Conservation (phyloP, 345 rosid species). For the Sisymbrium altissimum region DNA sequence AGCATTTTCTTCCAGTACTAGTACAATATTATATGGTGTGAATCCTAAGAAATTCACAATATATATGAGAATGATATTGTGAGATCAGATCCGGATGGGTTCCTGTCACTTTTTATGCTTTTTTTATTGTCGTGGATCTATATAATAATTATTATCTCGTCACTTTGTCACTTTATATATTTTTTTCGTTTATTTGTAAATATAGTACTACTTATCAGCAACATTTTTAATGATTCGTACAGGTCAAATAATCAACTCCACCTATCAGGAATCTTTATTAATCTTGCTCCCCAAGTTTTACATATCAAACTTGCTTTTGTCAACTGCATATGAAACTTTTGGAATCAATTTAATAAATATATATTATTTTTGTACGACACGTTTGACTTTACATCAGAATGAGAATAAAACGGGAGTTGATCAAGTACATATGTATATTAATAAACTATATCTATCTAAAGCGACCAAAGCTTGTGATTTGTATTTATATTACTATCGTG, state of each 20-base stretch:
- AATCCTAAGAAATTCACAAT: slow-evolving; percentile 10
- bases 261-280: slow-evolving; percentile 17
- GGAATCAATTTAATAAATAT: background rate
- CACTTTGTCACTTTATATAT: background rate
- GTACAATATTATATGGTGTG: background rate
- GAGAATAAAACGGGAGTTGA: slow-evolving; percentile 4
- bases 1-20: background rate
- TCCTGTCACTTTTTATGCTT: background rate
- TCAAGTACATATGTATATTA: background rate
- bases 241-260: slow-evolving; percentile 14
- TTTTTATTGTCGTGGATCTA: background rate
- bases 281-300: slow-evolving; percentile 31
- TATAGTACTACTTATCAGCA: background rate
- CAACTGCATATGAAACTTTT: slow-evolving; percentile 3
- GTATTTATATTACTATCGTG: background rate
- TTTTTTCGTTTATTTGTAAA: background rate
- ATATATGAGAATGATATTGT: slow-evolving; percentile 17
- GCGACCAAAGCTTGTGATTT: background rate
- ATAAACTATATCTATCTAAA: background rate
- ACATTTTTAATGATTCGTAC: background rate
- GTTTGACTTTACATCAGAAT: slow-evolving; percentile 16
- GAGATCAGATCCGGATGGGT: slow-evolving; percentile 19
- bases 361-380: background rate
- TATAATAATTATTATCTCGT: background rate
- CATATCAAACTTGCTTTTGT: background rate